Percentiles rank a stretch among this genome's conserved stretches.
phyloP scores from a whole-genome alignment of 352 stramenopile species.

The Phytopythium ostracodes region DNA sequence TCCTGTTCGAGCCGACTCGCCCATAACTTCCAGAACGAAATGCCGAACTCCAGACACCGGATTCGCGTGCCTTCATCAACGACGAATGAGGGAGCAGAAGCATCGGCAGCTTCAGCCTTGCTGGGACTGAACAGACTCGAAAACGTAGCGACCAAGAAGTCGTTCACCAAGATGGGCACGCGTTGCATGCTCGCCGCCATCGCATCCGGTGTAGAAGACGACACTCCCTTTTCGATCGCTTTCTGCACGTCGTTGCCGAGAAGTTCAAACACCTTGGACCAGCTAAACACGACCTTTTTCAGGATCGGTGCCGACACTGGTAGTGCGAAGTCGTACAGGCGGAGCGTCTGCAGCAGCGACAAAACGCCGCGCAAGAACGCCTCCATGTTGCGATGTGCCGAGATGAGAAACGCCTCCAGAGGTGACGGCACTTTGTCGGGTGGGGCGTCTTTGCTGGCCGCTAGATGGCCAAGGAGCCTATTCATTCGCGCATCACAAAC shows the following conservation, averaged over 20 bases:
- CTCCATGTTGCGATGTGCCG: conserved; percentile 67
- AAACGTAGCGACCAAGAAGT: conserved; percentile 62
- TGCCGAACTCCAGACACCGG: conserved; percentile 68
- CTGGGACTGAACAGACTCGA: conserved; percentile 27
- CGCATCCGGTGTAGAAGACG: conserved; percentile 8
- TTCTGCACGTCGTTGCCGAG: conserved; percentile 31
- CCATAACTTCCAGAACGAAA: conserved; percentile 77
- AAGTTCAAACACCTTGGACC: conserved; percentile 70
- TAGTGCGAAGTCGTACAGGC: conserved; percentile 56
- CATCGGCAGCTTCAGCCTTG: conserved; percentile 8
- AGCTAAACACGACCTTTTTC: conserved; percentile 74
- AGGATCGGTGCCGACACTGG: conserved; percentile 50
- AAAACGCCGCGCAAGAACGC: conserved; percentile 68
- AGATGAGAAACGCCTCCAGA: conserved; percentile 61
- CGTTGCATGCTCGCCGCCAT: conserved; percentile 13
- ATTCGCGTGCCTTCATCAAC: conserved; percentile 52
- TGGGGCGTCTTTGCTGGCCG: conserved; percentile 35
- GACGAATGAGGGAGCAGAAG: conserved; percentile 13
- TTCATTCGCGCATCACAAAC: not conserved
- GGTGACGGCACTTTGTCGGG: conserved; percentile 41
- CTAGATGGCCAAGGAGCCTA: conserved; percentile 54
- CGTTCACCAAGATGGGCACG: conserved; percentile 64
- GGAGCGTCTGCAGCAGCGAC: conserved; percentile 62
- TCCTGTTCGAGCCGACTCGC: conserved; percentile 43
- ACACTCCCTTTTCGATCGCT: conserved; percentile 24